Base-by-base conservation (phyloP, 352 stramenopile species). In the Aphanomyces euteiches region DNA sequence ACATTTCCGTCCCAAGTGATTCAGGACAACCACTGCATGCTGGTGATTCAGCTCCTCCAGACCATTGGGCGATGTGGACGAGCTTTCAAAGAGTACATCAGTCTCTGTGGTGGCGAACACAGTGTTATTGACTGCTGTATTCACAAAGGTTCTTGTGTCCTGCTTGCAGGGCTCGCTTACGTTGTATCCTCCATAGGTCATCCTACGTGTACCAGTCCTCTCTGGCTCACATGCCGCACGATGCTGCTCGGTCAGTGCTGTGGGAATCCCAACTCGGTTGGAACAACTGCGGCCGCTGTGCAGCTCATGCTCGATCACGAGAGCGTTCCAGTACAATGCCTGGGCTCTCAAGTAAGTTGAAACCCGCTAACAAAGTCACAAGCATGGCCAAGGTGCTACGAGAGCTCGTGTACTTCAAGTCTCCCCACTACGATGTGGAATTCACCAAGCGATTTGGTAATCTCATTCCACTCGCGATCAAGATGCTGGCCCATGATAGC, bases 231-330 rank as follows among this genome's bases (percentile, higher is more conserved):
- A 8, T 86, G 82, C 71, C 76, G 79, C 4, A 73, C 79, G 12
- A 71, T 79, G 7, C 67, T 92, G 19, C 56, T 92, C 17, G 81
- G 90, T 58, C 84, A 89, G 73, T 76, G 87, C 28, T 73, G 79
- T 5, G 84, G 80, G 6, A 90, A 90, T 41, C 41, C 71, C 0
- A 67, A 67, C 13, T 74, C 71, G 53, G 50, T 81, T 1, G 71
- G 77, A 2, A 47, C 43, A 45, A 77, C 75, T 1, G 74, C 83
- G 17, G 38, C 61, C 1, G 75, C 66, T 4, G 68, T 90, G 57
- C 17, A 73, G 4, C 82, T 83, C 45, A 84, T 92, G 75, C 53
- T 92, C 17, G 56, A 56, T 7, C 64, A 84, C 60, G 56, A 68
- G 3, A 41, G 75, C 15, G 60, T 73, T 17, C 58, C 47, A 19